phyloP scores from a whole-genome alignment of 2,329 filamentous ascomycete species.

The Raffaelea deltoideospora region DNA sequence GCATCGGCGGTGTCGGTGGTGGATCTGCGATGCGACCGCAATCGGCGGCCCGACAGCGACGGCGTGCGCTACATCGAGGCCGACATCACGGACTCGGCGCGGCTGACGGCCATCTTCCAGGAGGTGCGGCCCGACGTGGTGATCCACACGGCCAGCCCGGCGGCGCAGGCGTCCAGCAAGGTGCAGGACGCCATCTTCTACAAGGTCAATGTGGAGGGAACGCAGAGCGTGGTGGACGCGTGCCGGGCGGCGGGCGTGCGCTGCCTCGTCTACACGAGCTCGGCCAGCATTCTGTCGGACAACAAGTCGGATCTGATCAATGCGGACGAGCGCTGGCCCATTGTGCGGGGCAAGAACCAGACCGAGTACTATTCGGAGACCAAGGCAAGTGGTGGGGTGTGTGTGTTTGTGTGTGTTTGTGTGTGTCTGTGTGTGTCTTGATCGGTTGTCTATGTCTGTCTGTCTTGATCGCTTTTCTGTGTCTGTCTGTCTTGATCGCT shows the following conservation, averaged over 20 bases:
- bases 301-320: slow-evolving; percentile 66
- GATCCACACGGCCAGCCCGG: slow-evolving; percentile 75
- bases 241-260: slow-evolving; percentile 57
- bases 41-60: slow-evolving; percentile 42
- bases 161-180: slow-evolving; percentile 35
- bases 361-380: slow-evolving; percentile 80
- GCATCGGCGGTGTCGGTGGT: slow-evolving; percentile 48
- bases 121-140: slow-evolving; percentile 64
- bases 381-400: slow-evolving; percentile 40
- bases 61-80: slow-evolving; percentile 56
- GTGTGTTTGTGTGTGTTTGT: neutral
- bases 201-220: slow-evolving; percentile 81
- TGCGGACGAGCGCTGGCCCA: slow-evolving; percentile 70
- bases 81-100: slow-evolving; percentile 56
- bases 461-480: neutral
- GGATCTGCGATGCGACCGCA: slow-evolving; percentile 56
- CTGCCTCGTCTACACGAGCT: slow-evolving; percentile 82
- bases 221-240: slow-evolving; percentile 59
- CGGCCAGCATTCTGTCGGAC: slow-evolving; percentile 74
- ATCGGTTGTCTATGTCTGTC: too few relatives aligned
- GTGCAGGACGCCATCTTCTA: slow-evolving; percentile 49
- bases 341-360: slow-evolving; percentile 55
- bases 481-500: neutral
- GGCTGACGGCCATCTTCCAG: slow-evolving; percentile 47
- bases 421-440: too few relatives aligned